A percentile compares a stretch with the other conserved stretches of the same genome.
Conservation (phyloP, 169 alveolate genomes). For the Cryptosporidium felis region DNA sequence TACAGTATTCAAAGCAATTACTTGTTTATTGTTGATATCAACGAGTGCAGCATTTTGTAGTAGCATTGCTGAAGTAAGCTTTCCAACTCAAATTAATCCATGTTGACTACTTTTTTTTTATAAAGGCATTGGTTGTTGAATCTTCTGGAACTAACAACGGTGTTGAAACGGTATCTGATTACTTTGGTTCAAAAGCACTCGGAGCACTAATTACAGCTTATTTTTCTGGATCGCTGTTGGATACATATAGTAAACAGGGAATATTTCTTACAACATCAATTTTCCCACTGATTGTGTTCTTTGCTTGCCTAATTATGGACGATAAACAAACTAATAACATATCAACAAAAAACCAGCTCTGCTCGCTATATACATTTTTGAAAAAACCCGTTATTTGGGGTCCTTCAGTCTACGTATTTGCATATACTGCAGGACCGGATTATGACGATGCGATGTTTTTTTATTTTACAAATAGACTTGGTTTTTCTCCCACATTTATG, state of each 20-base stretch:
- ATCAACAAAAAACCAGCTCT: constrained; percentile 78
- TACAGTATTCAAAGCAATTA: constrained; percentile 73
- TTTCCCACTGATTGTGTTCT: constrained; percentile 86
- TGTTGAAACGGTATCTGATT: constrained; percentile 85
- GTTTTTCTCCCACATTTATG: constrained; percentile 91
- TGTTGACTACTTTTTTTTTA: too few relatives aligned
- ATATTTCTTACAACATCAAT: constrained; percentile 87
- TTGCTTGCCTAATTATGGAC: constrained; percentile 83
- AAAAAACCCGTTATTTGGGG: constrained; percentile 87
- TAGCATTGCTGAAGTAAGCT: constrained; percentile 87
- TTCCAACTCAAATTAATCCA: background rate
- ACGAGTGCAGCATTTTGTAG: constrained; percentile 84
- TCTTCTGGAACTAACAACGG: constrained; percentile 75
- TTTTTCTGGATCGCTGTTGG: constrained; percentile 91
- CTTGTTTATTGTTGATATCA: constrained; percentile 74
- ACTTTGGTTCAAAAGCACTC: constrained; percentile 88
- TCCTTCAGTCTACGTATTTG: constrained; percentile 89
- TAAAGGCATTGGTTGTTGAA: constrained; percentile 64
- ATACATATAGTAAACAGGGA: constrained; percentile 83
- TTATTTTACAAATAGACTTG: constrained; percentile 90
- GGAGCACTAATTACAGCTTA: constrained; percentile 92
- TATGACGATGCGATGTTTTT: constrained; percentile 93
- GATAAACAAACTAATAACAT: constrained; percentile 79
- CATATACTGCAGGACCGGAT: constrained; percentile 88
- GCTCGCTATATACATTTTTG: constrained; percentile 82